Evolutionary conservation across 345 rosid species (phyloP).

Genomic region (Populus euphratica): DNA sequence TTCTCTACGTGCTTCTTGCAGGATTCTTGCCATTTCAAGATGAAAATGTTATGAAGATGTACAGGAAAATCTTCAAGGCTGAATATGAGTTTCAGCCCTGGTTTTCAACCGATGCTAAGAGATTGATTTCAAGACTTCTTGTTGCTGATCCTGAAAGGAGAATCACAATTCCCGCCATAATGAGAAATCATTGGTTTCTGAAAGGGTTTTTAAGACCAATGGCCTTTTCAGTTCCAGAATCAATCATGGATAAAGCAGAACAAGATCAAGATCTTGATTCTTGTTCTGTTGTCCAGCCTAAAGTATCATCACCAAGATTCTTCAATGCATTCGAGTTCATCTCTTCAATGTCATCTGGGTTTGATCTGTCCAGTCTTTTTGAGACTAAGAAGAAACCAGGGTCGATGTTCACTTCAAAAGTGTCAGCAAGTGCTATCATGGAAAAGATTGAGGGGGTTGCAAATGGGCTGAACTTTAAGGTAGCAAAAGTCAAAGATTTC

Average conservation of each 20-base stretch:
- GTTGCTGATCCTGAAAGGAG: constrained; percentile 1
- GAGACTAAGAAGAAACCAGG: constrained; percentile 20
- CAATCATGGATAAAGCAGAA: neutral
- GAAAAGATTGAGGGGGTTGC: constrained; percentile 24
- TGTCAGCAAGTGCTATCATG: constrained; percentile 18
- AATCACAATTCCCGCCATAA: neutral
- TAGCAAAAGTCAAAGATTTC: constrained; percentile 17
- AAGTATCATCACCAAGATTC: constrained; percentile 24
- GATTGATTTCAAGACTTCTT: neutral
- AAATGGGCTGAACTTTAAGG: constrained; percentile 18
- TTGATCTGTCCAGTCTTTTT: constrained; percentile 24
- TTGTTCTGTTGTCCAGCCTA: neutral
- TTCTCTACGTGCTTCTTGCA: neutral
- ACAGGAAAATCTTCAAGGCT: neutral
- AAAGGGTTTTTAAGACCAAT: constrained; percentile 45
- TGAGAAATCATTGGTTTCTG: neutral
- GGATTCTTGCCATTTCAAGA: neutral
- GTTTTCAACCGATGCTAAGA: neutral
- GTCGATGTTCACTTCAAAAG: constrained; percentile 28
- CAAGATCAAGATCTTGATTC: neutral
- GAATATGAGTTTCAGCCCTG: neutral
- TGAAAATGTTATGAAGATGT: neutral
- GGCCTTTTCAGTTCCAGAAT: constrained; percentile 21
- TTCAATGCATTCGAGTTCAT: constrained; percentile 35
- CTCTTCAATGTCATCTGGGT: constrained; percentile 34